Base-by-base conservation (phyloP, 768 basidiomycete species). In the Suillus subalutaceus region DNA sequence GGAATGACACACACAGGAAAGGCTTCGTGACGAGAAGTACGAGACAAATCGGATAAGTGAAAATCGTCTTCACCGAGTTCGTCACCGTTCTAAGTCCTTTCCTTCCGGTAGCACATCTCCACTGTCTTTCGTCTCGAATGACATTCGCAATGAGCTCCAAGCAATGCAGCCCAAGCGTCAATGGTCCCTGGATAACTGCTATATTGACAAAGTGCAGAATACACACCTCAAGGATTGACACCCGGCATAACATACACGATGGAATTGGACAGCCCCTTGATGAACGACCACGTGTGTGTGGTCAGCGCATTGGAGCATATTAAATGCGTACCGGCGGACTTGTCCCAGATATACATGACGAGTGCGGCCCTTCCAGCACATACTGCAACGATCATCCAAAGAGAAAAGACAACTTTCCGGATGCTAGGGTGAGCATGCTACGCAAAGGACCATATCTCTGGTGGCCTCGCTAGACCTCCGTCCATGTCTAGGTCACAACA, bases 81-180 rank as follows among this genome's bases (percentile, higher is more conserved):
- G 20, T 46, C 10, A 20, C 46, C 46, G 10, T n/a, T 12, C 20
- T 48, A 6, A 48, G n/a, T n/a, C 46, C 46, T 48, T n/a, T 48
- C 20, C n/a, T 48, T n/a, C 10, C 10, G 10, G 46, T 48, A 48
- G 46, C 46, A 4, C 46, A 12, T 48, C 46, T 48, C 46, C 46
- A 48, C 10, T n/a, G 46, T 48, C 10, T n/a, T n/a, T 48, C 46
- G 4, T 48, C 46, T 48, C 46, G 46, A n/a, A 48, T n/a, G 10
- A n/a, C n/a, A 46, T 76, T 77, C 60, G 65, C 68, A 8, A 76
- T 67, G 4, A 76, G 69, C 65, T 77, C 75, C 1, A 70, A 67
- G 26, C 73, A 77, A 52, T 76, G 75, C 6, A 76, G 64, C 26
- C 35, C 71, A 68, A 77, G 30, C 16, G 75, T 76, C 67, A 76